Percentiles rank a stretch among this genome's conserved stretches.
Evolutionary conservation across 2,329 filamentous ascomycete species (phyloP).

Genomic region (Penicillium rolfsii): DNA sequence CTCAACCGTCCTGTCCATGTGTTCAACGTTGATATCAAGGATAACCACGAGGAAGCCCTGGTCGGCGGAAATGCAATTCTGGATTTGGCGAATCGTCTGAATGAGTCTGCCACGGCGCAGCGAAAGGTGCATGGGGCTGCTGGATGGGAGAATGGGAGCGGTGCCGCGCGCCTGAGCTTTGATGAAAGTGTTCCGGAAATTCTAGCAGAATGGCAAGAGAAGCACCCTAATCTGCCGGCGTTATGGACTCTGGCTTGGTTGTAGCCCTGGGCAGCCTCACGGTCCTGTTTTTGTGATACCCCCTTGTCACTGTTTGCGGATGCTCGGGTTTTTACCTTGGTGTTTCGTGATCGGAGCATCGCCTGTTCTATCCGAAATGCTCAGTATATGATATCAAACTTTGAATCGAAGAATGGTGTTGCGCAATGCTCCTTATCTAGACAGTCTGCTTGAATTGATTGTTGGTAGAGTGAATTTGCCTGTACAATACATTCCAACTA

Average conservation of each 20-base stretch:
- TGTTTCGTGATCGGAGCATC: not conserved
- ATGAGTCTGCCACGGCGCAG: conserved; percentile 78
- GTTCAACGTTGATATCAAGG: conserved; percentile 97
- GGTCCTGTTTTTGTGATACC: conserved; percentile 25
- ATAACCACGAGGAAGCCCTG: conserved; percentile 95
- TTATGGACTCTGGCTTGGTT: conserved; percentile 97
- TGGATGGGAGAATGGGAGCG: conserved; percentile 71
- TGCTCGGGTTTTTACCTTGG: not conserved
- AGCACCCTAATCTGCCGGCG: conserved; percentile 87
- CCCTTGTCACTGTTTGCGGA: conserved; percentile 4
- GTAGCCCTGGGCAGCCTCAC: conserved; percentile 47
- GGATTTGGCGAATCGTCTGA: conserved; percentile 83
- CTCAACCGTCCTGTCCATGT: conserved; percentile 94
- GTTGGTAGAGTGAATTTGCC: not conserved
- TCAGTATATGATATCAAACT: not conserved
- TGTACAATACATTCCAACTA: not conserved
- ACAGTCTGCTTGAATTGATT: not conserved
- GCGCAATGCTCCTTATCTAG: not conserved
- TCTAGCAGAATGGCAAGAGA: conserved; percentile 88
- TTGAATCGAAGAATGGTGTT: not conserved
- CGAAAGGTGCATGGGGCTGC: conserved; percentile 65
- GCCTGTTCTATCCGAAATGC: not conserved
- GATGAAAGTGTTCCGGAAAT: conserved; percentile 94
- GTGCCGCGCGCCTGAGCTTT: conserved; percentile 72
- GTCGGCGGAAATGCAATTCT: conserved; percentile 89